Evolutionary conservation across 2,329 filamentous ascomycete genomes (phyloP).

Genomic region (Atkinsonella hypoxylon): DNA sequence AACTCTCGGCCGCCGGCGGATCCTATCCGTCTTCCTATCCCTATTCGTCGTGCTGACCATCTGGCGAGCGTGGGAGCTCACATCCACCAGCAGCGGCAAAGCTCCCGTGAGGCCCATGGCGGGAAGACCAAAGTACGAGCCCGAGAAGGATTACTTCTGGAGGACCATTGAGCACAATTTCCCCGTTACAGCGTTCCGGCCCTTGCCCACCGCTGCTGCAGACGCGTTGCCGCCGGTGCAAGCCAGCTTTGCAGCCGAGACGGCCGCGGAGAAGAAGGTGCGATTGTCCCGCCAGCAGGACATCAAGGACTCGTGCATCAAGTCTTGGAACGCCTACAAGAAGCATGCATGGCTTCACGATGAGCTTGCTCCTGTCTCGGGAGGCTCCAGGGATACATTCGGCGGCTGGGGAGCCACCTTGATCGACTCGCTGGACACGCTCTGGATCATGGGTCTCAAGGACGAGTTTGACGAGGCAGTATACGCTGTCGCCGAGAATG

Average conservation of each 20-base stretch:
- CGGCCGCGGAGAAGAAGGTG: conserved; percentile 10
- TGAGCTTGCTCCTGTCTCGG: conserved; percentile 37
- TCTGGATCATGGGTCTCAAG: conserved; percentile 48
- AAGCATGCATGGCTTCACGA: conserved; percentile 39
- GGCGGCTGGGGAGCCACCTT: conserved; percentile 47
- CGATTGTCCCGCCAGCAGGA: conserved; percentile 25
- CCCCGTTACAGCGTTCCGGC: conserved; percentile 8
- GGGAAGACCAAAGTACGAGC: conserved; percentile 4
- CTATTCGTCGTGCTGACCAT: conserved; percentile 5
- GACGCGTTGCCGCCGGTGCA: conserved; percentile 6
- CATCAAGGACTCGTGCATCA: conserved; percentile 30
- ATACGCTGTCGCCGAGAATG: conserved; percentile 28
- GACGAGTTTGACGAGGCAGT: conserved; percentile 45
- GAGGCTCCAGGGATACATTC: conserved; percentile 33
- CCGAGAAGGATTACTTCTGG: conserved; percentile 12
- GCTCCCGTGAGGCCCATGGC: conserved; percentile 2
- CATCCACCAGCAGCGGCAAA: not conserved
- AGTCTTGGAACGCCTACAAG: conserved; percentile 39
- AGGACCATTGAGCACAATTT: conserved; percentile 10
- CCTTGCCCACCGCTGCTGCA: conserved; percentile 5
- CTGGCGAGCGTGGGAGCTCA: conserved; percentile 6
- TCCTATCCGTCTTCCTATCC: conserved; percentile 3
- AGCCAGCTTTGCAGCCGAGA: conserved; percentile 9
- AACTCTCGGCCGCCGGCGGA: conserved; percentile 6
- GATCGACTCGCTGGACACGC: conserved; percentile 48